Evolutionary conservation across 805 yeast species (phyloP).

Genomic region (Yarrowia sp.): DNA sequence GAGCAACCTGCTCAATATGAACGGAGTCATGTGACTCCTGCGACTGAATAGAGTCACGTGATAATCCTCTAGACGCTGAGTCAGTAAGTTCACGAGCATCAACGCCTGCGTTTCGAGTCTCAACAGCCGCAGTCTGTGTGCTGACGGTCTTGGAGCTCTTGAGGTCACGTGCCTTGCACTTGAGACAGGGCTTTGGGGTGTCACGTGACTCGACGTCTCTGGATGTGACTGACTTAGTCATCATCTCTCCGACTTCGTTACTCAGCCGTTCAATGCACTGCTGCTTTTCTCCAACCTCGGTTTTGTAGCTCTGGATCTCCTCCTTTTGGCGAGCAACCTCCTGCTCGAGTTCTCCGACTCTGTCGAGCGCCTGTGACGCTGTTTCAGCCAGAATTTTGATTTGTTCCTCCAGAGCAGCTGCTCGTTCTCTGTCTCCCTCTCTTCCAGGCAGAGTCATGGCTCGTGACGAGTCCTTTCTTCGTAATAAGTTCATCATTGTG

Average conservation of each 20-base stretch:
- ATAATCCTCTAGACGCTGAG: not conserved
- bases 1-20: not conserved
- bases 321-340: constrained; percentile 29
- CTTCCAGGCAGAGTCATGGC: constrained; percentile 30
- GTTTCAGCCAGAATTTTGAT: constrained; percentile 32
- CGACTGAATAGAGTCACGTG: too few species aligned
- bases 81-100: not conserved
- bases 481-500: constrained; percentile 7
- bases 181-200: not conserved
- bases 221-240: not conserved
- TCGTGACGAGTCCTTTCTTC: constrained; percentile 8
- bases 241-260: not conserved
- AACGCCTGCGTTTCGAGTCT: not conserved
- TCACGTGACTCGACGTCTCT: not conserved
- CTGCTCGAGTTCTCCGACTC: constrained; percentile 32
- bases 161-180: not conserved
- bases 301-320: not conserved
- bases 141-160: not conserved
- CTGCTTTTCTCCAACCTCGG: not conserved
- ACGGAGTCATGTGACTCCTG: not conserved
- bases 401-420: constrained; percentile 33
- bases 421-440: constrained; percentile 33
- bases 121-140: not conserved
- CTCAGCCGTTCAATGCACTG: not conserved
- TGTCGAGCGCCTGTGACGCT: constrained; percentile 34